Base-by-base conservation (phyloP, 2,329 filamentous ascomycete genomes). In the Exophiala sp. region DNA sequence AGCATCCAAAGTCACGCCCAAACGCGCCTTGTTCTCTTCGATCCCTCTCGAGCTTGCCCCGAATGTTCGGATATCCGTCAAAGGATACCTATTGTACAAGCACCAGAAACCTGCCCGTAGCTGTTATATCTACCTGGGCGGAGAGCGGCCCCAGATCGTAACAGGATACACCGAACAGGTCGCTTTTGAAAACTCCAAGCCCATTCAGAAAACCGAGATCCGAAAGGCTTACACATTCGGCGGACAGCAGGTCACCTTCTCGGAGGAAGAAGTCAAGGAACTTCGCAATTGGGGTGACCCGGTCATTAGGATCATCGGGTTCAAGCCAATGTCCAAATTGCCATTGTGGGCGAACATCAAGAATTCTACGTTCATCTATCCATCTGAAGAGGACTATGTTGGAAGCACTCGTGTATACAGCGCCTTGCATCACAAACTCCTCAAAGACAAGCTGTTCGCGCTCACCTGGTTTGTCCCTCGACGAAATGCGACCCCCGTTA, bases 151-250 rank as follows among this genome's bases (percentile, higher is more conserved):
- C 0, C 85, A 95, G 63, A 84, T 97, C 49, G 90, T 81, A 1
- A 74, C 79, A 10, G 82, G 86, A 1, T 79, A 85, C 60, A 93
- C 87, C 0, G 83, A 81, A 1, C 80, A 83, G 49, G 77, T 90
- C 48, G 84, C 88, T 2, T 51, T 55, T 14, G 88, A 94, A 59
- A 89, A 82, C 14, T 80, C 84, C 1, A 78, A 83, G 30, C 80
- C 81, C 0, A 81, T 97, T 0, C 84, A 94, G 56, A 90, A 90
- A 60, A 71, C 71, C 2, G 89, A 97, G 62, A 79, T 94, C 16
- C 85, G 85, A 52, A 96, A 93, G 67, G 93, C 91, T 0, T 98
- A 93, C 74, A 96, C 93, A 62, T 97, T 97, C 63, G 93, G 91
- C 10, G 90, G 88, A 32, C 88, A 95, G 58, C 88, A 88, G 41